Evolutionary conservation across 257 asterid species (phyloP).

Genomic region (Gentiana macrophylla): DNA sequence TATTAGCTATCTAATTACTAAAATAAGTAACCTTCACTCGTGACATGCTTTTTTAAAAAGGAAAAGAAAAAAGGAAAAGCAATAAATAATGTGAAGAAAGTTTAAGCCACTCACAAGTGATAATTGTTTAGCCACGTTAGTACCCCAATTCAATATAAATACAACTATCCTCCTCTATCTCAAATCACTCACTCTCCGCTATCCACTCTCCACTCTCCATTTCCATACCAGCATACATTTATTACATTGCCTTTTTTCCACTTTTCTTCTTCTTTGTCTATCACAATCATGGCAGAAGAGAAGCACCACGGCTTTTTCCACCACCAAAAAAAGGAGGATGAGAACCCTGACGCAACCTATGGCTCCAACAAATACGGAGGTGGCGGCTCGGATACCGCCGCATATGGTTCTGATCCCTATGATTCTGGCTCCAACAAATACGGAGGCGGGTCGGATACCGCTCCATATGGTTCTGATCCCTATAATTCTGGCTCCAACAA

Average conservation of each 20-base stretch:
- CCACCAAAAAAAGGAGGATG: conserved; percentile 46
- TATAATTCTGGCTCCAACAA: background rate
- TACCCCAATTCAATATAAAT: conserved; percentile 1
- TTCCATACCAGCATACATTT: background rate
- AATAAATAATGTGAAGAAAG: too few species aligned
- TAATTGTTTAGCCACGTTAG: background rate
- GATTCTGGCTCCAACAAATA: too few species aligned
- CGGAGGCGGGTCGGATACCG: conserved; percentile 28
- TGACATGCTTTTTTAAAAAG: too few species aligned
- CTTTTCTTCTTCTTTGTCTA: background rate
- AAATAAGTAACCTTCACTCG: too few species aligned
- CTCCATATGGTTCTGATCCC: conserved; percentile 7
- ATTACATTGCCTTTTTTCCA: too few species aligned
- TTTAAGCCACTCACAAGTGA: background rate
- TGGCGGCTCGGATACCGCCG: too few species aligned
- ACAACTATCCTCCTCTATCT: background rate
- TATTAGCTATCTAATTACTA: too few species aligned
- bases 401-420: too few species aligned
- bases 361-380: too few species aligned
- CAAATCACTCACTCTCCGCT: background rate
- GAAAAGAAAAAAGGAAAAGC: too few species aligned
- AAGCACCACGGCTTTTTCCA: conserved; percentile 28
- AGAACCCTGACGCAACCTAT: conserved; percentile 11
- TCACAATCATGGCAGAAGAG: conserved; percentile 26
- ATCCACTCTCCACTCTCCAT: background rate